Evolutionary conservation across 1,284 basidiomycete genomes (phyloP).

Genomic region (Tilletia indica): DNA sequence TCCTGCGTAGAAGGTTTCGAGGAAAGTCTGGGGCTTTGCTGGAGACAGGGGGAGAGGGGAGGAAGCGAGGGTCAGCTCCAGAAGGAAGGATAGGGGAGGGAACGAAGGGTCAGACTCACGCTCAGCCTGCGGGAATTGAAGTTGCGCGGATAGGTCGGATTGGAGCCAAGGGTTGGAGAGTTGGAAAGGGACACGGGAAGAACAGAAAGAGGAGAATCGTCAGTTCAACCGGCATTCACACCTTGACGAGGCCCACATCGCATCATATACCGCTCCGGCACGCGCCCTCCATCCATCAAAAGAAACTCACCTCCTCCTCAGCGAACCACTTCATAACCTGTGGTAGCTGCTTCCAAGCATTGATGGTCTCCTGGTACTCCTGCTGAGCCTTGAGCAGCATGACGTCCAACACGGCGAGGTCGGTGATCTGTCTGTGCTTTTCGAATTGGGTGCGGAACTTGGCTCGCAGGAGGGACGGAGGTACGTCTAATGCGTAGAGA

Average conservation of each 20-base stretch:
- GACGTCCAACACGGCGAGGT: conserved; percentile 80
- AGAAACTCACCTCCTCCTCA: conserved; percentile 57
- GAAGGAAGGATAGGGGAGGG: background rate
- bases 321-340: conserved; percentile 58
- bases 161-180: too few relatives aligned
- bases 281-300: background rate
- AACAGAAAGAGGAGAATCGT: background rate
- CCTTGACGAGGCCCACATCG: conserved; percentile 22
- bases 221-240: background rate
- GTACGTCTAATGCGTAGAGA: conserved; percentile 79
- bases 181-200: background rate
- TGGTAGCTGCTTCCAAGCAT: conserved; percentile 79
- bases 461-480: conserved; percentile 76
- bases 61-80: background rate
- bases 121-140: background rate
- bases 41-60: conserved; percentile 57
- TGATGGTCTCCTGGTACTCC: conserved; percentile 90
- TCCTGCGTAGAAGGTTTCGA: conserved; percentile 76
- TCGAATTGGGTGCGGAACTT: conserved; percentile 86
- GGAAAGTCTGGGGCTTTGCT: conserved; percentile 63
- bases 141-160: too few relatives aligned
- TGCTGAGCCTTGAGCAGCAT: conserved; percentile 80
- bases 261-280: background rate
- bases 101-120: background rate
- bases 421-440: conserved; percentile 76